Evolutionary conservation across 164 flowering plant genomes (phyloP), one percentile per base, ranked within the genome.

Genomic region (Tetracentron sinense): DNA sequence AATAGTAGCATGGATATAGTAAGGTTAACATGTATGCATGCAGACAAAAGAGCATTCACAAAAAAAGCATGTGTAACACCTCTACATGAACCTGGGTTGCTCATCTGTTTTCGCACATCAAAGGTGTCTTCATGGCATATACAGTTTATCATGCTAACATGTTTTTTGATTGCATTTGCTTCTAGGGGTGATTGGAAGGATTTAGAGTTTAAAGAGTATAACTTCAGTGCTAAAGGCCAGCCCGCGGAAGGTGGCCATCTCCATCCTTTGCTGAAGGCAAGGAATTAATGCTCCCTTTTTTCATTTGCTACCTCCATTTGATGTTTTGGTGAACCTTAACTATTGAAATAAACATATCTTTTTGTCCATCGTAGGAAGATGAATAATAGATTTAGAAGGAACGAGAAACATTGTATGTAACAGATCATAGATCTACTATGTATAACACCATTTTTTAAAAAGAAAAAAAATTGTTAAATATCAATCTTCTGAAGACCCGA

Each of bases 201-300:
- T 1, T 54, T 84, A 23, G 89, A 86, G 78, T 86, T 94, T 53
- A 94, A 94, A 74, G 92, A 84, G 68, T 94, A 89, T 62, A 94
- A 91, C 78, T 89, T 86, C 78, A 78, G 61, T 65, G 96, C 99
- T 35, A 87, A 81, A 67, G 92, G 96, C 58, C 79, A 67, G 61
- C 85, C 92, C 35, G 42, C 73, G 63, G 90, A 86, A 63, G 82
- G 87, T 62, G 99, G 99, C 66, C 85, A 85, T 79, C 87, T 94
- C 42, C 97, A 94, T 82, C 96, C 99, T 27, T 74, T 94, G 60
- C 86, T 83, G 52, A 94, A 94, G 97, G 96, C 73, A 73, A 61
- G 88, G 6, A 22, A 51, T 54, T 47, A 44, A 17, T 49, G 52
- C 56, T 54, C 10, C 35, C 19, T 22, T 55, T 26, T 33, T 46